Base-by-base conservation (phyloP, 192 early-diverging fungal species). In the Rhizoclosmatium globosum region DNA sequence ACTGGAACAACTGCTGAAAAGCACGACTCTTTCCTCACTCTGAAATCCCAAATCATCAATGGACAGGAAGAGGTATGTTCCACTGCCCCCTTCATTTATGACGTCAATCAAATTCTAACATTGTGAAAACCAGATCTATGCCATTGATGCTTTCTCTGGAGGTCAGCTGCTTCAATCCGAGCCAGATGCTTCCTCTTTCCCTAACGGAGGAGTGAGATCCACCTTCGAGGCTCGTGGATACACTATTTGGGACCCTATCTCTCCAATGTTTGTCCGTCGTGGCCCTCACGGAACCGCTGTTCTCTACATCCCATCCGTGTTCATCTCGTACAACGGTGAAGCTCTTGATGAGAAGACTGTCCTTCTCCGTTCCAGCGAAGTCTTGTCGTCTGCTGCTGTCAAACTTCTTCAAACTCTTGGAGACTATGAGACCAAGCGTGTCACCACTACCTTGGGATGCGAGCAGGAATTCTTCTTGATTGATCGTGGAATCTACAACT, bases 391-490 rank as follows among this genome's bases (percentile, higher is more conserved):
- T 79, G 89, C 94, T 48, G 90, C 93, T 45, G 83, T 92, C 31
- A 93, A 93, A 78, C 87, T 99, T 47, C 87, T 99, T 58, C 86
- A 91, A 73, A 80, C 97, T 62, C 91, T 99, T 77, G 91, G 91
- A 81, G 90, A 92, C 83, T 80, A 89, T 58, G 91, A 89, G 72
- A 92, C 92, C 80, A 91, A 91, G 84, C 90, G 92, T 64, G 94
- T 97, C 67, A 92, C 90, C 84, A 93, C 95, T 61, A 99, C 97
- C 61, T 88, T 99, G 61, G 97, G 97, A 46, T 95, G 93, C 61
- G 97, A 99, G 86, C 97, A 99, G 87, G 97, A 99, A 87, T 99
- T 94, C 90, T 99, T 99, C 88, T 88, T 99, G 80, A 93, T 99
- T 74, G 97, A 99, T 88, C 94, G 97, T 79, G 90, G 85, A 31